These are phyloP conservation scores for Phialophora expanda DNA, from an alignment of 2,329 filamentous ascomycete genomes.

Conservation along the genomic window DNA sequence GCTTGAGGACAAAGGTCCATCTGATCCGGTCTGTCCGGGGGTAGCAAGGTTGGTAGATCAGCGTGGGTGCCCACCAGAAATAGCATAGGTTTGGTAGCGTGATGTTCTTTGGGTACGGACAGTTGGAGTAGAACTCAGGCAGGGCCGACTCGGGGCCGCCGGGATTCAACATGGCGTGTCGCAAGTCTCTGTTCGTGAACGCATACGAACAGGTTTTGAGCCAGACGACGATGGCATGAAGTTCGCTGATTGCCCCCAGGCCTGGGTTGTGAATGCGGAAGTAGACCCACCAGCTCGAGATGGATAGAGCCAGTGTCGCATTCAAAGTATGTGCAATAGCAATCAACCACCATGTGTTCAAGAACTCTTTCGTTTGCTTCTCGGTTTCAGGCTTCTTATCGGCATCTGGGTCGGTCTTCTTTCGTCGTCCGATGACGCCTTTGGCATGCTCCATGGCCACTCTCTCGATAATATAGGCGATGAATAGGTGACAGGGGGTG, in stretches of 20 bases:
- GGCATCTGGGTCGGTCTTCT: conserved; percentile 58
- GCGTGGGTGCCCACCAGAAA: conserved; percentile 97
- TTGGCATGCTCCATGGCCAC: conserved; percentile 80
- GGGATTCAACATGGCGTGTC: conserved; percentile 86
- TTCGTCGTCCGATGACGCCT: conserved; percentile 63
- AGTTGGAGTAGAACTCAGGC: conserved; percentile 79
- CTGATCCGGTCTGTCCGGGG: conserved; percentile 80
- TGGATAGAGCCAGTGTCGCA: conserved; percentile 76
- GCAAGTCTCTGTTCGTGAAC: conserved; percentile 92
- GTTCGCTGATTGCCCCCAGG: conserved; percentile 86
- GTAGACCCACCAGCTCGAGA: conserved; percentile 87
- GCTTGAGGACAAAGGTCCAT: conserved; percentile 86
- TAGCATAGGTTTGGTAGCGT: conserved; percentile 86
- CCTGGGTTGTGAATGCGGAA: conserved; percentile 89
- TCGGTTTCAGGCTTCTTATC: conserved; percentile 63
- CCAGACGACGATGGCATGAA: conserved; percentile 94
- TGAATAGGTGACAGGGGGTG: conserved; percentile 87
- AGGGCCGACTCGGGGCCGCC: conserved; percentile 68
- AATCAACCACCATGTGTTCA: conserved; percentile 77
- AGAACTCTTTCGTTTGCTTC: conserved; percentile 67
- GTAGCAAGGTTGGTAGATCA: conserved; percentile 97
- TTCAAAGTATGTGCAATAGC: conserved; percentile 83
- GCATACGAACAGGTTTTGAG: conserved; percentile 96
- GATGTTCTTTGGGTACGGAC: conserved; percentile 90
- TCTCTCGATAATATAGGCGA: conserved; percentile 88